Conservation (phyloP, 352 stramenopile species). For the Pythium myriotylum region DNA sequence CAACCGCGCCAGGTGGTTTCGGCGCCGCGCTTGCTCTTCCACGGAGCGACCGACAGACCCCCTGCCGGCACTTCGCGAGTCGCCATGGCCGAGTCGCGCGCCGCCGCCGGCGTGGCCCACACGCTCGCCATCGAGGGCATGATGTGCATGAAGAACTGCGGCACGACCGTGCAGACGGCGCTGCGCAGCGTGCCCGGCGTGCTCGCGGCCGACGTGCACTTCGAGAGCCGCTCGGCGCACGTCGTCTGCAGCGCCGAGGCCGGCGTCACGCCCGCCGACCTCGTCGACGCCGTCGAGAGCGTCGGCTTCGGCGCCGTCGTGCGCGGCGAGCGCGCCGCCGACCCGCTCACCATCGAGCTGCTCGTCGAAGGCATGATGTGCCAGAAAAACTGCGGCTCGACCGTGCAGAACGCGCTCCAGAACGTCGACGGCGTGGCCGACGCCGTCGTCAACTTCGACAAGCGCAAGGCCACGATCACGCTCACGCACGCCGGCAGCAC, state of each 20-base stretch:
- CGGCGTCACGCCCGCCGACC: slow-evolving; percentile 38
- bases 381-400: slow-evolving; percentile 95
- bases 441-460: slow-evolving; percentile 76
- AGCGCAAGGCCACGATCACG: slow-evolving; percentile 64
- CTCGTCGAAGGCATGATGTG: slow-evolving; percentile 94
- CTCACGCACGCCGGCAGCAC: slow-evolving; percentile 45
- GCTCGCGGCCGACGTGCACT: slow-evolving; percentile 57
- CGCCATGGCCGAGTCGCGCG: neutral
- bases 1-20: slow-evolving; percentile 30
- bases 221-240: slow-evolving; percentile 63
- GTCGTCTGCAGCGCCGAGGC: slow-evolving; percentile 54
- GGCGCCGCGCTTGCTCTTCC: slow-evolving; percentile 4
- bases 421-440: slow-evolving; percentile 70
- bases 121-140: slow-evolving; percentile 91
- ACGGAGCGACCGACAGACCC: too few relatives aligned
- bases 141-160: slow-evolving; percentile 96
- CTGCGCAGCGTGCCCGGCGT: slow-evolving; percentile 74
- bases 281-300: slow-evolving; percentile 77
- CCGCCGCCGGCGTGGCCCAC: slow-evolving; percentile 33
- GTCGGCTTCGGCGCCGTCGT: slow-evolving; percentile 77
- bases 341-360: slow-evolving; percentile 51
- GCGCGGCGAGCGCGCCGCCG: slow-evolving; percentile 17
- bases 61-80: slow-evolving; percentile 6
- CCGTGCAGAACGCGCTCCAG: slow-evolving; percentile 85
- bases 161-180: slow-evolving; percentile 85